These are phyloP conservation scores for Euphrasia confusa DNA, from an alignment of 257 asterid species.

Conservation along the genomic window DNA sequence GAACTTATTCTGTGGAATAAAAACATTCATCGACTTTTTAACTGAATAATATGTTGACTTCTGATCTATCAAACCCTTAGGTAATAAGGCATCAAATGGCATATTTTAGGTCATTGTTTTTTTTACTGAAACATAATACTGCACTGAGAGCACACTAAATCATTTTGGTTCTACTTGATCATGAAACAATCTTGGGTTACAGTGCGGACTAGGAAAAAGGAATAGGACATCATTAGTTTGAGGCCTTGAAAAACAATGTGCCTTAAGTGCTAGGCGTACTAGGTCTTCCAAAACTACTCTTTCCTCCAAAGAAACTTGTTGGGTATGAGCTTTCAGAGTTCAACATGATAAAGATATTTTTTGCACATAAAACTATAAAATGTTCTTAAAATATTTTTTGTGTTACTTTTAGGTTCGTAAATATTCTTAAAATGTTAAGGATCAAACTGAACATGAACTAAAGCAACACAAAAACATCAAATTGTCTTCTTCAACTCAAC, in stretches of 20 bases:
- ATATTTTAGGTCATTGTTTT: not conserved
- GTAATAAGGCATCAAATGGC: not conserved
- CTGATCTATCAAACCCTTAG: not conserved
- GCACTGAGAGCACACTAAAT: not conserved
- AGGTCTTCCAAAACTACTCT: constrained; percentile 8
- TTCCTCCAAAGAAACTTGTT: not conserved
- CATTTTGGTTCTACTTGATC: not conserved
- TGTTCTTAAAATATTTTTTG: not conserved
- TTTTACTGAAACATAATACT: not conserved
- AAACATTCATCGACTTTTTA: not conserved
- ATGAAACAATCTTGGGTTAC: not conserved
- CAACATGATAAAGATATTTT: not conserved
- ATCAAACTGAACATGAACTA: constrained; percentile 11
- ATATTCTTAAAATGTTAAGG: not conserved
- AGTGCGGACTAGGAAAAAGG: not conserved
- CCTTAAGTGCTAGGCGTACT: not conserved
- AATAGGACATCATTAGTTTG: not conserved
- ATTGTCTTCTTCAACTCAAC: constrained; percentile 1
- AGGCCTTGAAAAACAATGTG: not conserved
- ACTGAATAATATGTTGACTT: constrained; percentile 2
- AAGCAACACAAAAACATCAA: not conserved
- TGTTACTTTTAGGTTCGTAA: constrained; percentile 3
- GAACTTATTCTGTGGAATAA: constrained; percentile 3
- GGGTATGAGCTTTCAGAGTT: not conserved
- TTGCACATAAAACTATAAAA: not conserved